Base-by-base conservation (phyloP, 768 basidiomycete genomes). In the Tylopilus sp. region DNA sequence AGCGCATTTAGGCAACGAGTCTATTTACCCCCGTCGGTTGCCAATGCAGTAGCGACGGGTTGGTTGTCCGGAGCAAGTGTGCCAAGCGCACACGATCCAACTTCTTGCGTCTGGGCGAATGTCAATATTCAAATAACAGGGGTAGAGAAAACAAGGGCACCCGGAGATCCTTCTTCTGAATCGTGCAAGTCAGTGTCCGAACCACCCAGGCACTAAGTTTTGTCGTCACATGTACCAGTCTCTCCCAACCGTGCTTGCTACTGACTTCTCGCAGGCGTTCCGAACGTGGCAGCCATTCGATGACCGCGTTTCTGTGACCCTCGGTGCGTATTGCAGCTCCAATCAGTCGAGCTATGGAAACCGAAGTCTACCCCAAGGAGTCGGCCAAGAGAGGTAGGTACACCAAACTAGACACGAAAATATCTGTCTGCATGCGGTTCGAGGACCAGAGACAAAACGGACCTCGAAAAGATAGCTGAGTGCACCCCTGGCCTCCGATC, bases 221-320 rank as follows among this genome's bases (percentile, higher is more conserved):
- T 3, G 77, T 71, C 12, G 68, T 72, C 4, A 72, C 70, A 24
- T 69, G 68, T 14, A 66, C 65, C 1, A 77, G 71, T 62, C 83
- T 85, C 70, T 91, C 89, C 89, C 89, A 92, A 4, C 88, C 86
- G 1, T 89, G 76, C 53, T 80, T 80, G 3, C 75, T 76, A 56
- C 78, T 84, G 24, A 76, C 71, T 47, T 84, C 83, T 55, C 74
- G 78, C 36, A 73, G 63, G 21, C 86, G 72, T 21, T 88, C 85
- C 0, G 66, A 59, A 0, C 72, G 78, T 8, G 86, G 88, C 0
- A 82, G 62, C 88, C 88, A 90, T 22, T 82, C 79, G 0, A 79
- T 69, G 16, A 89, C 71, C 2, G 73, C 70, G 2, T 64, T 62
- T 21, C 87, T 76, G 58, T 88, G 80, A 3, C 63, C 61, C 0